A percentile compares a stretch with the other conserved stretches of the same genome.
Evolutionary conservation across 2,329 filamentous ascomycete species (phyloP).

Genomic region (Chaetomium globosum): DNA sequence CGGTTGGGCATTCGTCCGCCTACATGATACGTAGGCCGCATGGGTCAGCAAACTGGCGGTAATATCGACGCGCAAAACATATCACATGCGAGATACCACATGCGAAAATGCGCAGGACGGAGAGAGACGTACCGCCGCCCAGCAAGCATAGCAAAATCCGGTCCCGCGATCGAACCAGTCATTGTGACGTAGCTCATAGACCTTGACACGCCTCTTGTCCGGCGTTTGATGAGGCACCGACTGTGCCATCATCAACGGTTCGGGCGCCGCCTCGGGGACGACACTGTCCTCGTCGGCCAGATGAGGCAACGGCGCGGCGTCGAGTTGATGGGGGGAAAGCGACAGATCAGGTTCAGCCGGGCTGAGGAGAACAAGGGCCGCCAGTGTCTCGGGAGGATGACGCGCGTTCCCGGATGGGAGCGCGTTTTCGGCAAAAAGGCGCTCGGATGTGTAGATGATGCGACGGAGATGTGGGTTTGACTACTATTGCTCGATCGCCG

Average conservation of each 20-base stretch:
- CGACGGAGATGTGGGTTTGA: slow-evolving; percentile 16
- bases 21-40: slow-evolving; percentile 37
- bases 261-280: slow-evolving; percentile 57
- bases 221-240: slow-evolving; percentile 68
- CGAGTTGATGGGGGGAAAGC: slow-evolving; percentile 60
- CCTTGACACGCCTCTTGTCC: slow-evolving; percentile 84
- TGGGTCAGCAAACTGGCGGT: slow-evolving; percentile 14
- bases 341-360: slow-evolving; percentile 60
- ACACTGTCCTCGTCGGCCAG: slow-evolving; percentile 55
- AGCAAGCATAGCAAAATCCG: slow-evolving; percentile 84
- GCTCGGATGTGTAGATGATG: slow-evolving; percentile 10
- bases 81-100: not conserved
- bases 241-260: slow-evolving; percentile 72
- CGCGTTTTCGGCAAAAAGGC: slow-evolving; percentile 36
- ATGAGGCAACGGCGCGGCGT: slow-evolving; percentile 54
- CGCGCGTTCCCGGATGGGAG: slow-evolving; percentile 42
- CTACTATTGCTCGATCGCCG: slow-evolving; percentile 16
- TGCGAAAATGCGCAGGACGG: not conserved
- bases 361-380: slow-evolving; percentile 58
- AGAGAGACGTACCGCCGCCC: slow-evolving; percentile 64
- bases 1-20: slow-evolving; percentile 60
- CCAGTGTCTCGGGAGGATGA: slow-evolving; percentile 49
- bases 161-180: slow-evolving; percentile 99
- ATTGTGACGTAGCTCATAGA: slow-evolving; percentile 97
- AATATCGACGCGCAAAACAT: not conserved